Conservation (phyloP, 805 yeast species). For the Metschnikowia orientalis region DNA sequence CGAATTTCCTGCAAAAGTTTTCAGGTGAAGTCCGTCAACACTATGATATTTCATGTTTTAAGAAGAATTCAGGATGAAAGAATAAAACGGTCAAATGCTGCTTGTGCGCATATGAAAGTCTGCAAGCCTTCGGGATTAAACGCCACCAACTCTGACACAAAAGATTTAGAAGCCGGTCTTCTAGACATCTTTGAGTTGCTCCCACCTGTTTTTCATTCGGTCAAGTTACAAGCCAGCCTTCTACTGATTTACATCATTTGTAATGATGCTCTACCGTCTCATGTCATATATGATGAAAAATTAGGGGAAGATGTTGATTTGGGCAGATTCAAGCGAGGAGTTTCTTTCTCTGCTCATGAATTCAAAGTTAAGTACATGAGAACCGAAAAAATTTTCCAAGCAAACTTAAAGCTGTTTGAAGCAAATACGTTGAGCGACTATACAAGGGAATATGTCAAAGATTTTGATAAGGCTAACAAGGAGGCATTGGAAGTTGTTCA, state of each 20-base stretch:
- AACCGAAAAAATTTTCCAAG: slow-evolving; percentile 19
- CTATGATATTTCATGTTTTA: slow-evolving; percentile 33
- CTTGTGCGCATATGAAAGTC: slow-evolving; percentile 18
- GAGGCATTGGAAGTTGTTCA: slow-evolving; percentile 17
- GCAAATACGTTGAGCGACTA: slow-evolving; percentile 38
- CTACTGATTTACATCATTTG: slow-evolving; percentile 35
- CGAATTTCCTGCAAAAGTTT: slow-evolving; percentile 25
- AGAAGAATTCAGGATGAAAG: slow-evolving; percentile 29
- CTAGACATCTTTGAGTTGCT: slow-evolving; percentile 30
- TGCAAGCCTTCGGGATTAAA: background rate
- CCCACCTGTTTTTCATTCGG: slow-evolving; percentile 25
- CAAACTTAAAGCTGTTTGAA: slow-evolving; percentile 23
- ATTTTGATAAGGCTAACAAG: slow-evolving; percentile 28
- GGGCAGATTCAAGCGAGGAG: slow-evolving; percentile 36
- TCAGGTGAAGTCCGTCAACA: slow-evolving; percentile 33
- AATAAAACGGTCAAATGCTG: slow-evolving; percentile 23
- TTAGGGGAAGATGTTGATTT: slow-evolving; percentile 28
- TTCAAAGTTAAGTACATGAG: slow-evolving; percentile 22
- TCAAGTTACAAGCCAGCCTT: slow-evolving; percentile 24
- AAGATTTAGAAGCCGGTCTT: slow-evolving; percentile 1
- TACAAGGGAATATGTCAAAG: slow-evolving; percentile 31
- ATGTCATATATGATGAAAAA: slow-evolving; percentile 21
- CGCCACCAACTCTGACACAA: background rate
- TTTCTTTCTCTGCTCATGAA: slow-evolving; percentile 25
- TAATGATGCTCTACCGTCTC: slow-evolving; percentile 38